Evolutionary conservation across 208 protist genomes (phyloP).

Genomic region (Trypanosomatidae sp.): DNA sequence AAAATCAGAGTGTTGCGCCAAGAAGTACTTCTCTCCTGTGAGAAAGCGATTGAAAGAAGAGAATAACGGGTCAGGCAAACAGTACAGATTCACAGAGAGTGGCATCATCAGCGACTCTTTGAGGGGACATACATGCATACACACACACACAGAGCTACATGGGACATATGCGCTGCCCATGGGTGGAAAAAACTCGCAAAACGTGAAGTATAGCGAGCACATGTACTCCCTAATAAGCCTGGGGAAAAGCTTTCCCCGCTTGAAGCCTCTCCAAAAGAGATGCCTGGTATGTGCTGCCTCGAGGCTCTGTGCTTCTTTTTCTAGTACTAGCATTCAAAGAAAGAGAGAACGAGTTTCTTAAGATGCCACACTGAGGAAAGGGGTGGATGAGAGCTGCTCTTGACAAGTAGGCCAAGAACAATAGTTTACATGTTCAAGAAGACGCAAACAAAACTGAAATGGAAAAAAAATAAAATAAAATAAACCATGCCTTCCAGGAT

Average conservation of each 20-base stretch:
- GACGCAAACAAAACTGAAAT: neutral
- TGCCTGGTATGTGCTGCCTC: neutral
- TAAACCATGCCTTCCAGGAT: neutral
- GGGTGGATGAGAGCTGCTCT: neutral
- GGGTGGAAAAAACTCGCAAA: neutral
- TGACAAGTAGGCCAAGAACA: slow-evolving; percentile 11
- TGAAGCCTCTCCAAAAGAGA: neutral
- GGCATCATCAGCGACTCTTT: neutral
- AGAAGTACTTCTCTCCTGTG: neutral
- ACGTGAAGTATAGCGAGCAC: neutral
- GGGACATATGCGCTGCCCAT: neutral
- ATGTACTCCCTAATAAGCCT: neutral
- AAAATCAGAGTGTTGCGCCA: neutral
- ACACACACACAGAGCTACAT: neutral
- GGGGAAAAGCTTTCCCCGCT: neutral
- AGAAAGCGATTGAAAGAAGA: neutral
- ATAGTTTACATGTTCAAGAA: slow-evolving; percentile 6
- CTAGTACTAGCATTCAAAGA: neutral
- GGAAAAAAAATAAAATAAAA: slow-evolving; percentile 5
- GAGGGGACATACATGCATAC: neutral
- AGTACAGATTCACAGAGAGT: neutral
- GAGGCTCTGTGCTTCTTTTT: neutral
- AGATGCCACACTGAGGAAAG: slow-evolving; percentile 2
- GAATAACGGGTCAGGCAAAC: neutral
- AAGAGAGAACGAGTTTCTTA: neutral